A percentile compares a stretch with the other conserved stretches of the same genome.
phyloP scores from a whole-genome alignment of 1,139 yeast genomes.

The Taiozyma sp. region DNA sequence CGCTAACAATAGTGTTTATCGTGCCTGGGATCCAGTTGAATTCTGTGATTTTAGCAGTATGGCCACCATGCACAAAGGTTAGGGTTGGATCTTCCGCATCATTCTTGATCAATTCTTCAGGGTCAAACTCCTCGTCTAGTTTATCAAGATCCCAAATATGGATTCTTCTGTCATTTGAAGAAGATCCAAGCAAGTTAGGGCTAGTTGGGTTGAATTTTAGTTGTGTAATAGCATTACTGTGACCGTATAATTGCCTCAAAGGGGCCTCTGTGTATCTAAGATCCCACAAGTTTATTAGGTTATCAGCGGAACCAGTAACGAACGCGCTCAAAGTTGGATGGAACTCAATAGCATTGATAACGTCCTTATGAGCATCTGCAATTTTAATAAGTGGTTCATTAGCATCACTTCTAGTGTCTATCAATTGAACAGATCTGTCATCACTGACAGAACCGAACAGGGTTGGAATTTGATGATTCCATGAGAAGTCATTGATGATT shows the following conservation, averaged over 20 bases:
- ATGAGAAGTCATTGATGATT: slow-evolving; percentile 51
- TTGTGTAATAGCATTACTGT: slow-evolving; percentile 52
- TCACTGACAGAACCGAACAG: slow-evolving; percentile 72
- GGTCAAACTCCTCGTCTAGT: slow-evolving; percentile 33
- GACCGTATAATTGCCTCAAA: slow-evolving; percentile 35
- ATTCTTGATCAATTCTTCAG: slow-evolving; percentile 36
- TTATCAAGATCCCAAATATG: slow-evolving; percentile 54
- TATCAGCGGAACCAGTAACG: slow-evolving; percentile 60
- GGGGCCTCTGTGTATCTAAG: slow-evolving; percentile 37
- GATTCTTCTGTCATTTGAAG: slow-evolving; percentile 62
- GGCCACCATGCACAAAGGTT: slow-evolving; percentile 74
- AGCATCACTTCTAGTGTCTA: slow-evolving; percentile 42
- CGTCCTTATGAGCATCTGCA: slow-evolving; percentile 34
- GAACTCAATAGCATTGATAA: slow-evolving; percentile 55
- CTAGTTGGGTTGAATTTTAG: slow-evolving; percentile 64
- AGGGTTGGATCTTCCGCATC: slow-evolving; percentile 55
- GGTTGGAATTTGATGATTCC: slow-evolving; percentile 40
- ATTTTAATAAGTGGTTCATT: slow-evolving; percentile 22
- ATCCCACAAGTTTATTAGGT: slow-evolving; percentile 57
- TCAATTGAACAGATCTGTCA: slow-evolving; percentile 55
- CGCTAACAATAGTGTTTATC: slow-evolving; percentile 69
- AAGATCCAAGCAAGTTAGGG: slow-evolving; percentile 55
- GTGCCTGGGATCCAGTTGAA: slow-evolving; percentile 69
- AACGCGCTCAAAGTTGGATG: slow-evolving; percentile 47
- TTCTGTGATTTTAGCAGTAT: slow-evolving; percentile 68